Evolutionary conservation across 2,329 filamentous ascomycete species (phyloP).

Genomic region (Purpureocillium lavendulum): DNA sequence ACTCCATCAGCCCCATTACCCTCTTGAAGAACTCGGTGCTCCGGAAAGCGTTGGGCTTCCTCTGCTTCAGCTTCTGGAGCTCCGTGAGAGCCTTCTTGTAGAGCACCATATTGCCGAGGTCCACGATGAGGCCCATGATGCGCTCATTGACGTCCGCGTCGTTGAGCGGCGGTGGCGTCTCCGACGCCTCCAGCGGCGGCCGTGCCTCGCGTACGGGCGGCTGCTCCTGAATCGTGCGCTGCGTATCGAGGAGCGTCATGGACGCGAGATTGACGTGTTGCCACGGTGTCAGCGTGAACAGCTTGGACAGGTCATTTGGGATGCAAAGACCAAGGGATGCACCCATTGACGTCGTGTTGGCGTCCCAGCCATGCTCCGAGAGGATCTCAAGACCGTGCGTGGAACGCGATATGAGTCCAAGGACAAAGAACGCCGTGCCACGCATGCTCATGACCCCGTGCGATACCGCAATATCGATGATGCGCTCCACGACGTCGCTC

Average conservation of each 20-base stretch:
- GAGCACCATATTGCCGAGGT: slow-evolving; percentile 87
- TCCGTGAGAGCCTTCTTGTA: slow-evolving; percentile 82
- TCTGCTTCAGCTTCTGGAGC: slow-evolving; percentile 69
- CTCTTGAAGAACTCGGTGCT: slow-evolving; percentile 75
- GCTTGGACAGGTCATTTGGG: slow-evolving; percentile 65
- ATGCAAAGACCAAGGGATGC: slow-evolving; percentile 82
- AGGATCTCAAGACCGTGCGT: slow-evolving; percentile 88
- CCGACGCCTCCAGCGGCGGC: slow-evolving; percentile 34
- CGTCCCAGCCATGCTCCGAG: slow-evolving; percentile 85
- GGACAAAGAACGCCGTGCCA: slow-evolving; percentile 92
- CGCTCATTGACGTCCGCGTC: slow-evolving; percentile 63
- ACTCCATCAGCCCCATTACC: slow-evolving; percentile 76
- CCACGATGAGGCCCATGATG: slow-evolving; percentile 76
- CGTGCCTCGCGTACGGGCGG: slow-evolving; percentile 32
- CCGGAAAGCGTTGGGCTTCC: slow-evolving; percentile 66
- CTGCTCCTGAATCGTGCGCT: slow-evolving; percentile 41
- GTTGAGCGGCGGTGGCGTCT: slow-evolving; percentile 37
- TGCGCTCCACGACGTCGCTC: slow-evolving; percentile 77
- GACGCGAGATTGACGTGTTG: slow-evolving; percentile 38
- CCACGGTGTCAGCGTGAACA: slow-evolving; percentile 66
- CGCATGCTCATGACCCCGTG: slow-evolving; percentile 88
- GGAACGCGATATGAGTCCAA: slow-evolving; percentile 87
- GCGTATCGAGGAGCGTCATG: slow-evolving; percentile 39
- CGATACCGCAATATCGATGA: slow-evolving; percentile 79
- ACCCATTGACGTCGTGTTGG: slow-evolving; percentile 75